Percentiles rank a stretch among this genome's conserved stretches.
Evolutionary conservation across 208 protist genomes (phyloP).

Genomic region (Trypanosoma lewisi): DNA sequence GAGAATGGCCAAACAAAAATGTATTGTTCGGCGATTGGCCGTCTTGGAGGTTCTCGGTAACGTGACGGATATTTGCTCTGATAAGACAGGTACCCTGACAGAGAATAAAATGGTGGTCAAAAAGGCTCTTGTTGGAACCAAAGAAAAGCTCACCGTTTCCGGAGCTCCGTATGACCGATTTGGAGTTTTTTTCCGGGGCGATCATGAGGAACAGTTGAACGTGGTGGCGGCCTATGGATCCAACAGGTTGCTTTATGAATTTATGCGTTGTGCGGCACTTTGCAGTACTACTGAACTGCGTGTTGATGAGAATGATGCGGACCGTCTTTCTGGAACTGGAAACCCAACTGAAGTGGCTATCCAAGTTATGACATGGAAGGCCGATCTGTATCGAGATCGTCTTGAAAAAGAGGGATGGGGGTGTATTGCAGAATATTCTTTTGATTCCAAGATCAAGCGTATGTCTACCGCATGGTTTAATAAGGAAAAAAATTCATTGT

Average conservation of each 20-base stretch:
- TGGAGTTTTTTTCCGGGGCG: conserved; percentile 58
- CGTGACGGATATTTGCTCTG: conserved; percentile 92
- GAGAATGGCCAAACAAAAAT: conserved; percentile 85
- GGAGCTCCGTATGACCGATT: conserved; percentile 74
- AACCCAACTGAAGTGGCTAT: conserved; percentile 90
- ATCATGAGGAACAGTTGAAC: conserved; percentile 31
- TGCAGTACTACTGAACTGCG: conserved; percentile 75
- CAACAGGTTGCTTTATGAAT: conserved; percentile 60
- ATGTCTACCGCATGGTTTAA: conserved; percentile 86
- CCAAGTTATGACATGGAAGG: conserved; percentile 90
- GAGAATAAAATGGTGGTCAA: conserved; percentile 93
- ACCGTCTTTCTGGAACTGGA: conserved; percentile 64
- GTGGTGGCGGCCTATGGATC: conserved; percentile 41
- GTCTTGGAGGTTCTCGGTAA: conserved; percentile 89
- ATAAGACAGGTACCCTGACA: conserved; percentile 94
- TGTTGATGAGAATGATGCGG: conserved; percentile 56
- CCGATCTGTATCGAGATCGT: conserved; percentile 57
- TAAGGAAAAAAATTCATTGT: conserved; percentile 45
- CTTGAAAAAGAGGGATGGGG: conserved; percentile 71
- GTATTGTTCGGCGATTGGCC: conserved; percentile 79
- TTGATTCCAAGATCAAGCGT: conserved; percentile 87
- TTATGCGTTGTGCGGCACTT: conserved; percentile 72
- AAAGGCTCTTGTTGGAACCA: conserved; percentile 61
- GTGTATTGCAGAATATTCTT: conserved; percentile 81
- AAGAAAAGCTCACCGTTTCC: conserved; percentile 58